A percentile compares a stretch with the other conserved stretches of the same genome.
Conservation (phyloP, 257 asterid genomes). For the Ballota nigra region DNA sequence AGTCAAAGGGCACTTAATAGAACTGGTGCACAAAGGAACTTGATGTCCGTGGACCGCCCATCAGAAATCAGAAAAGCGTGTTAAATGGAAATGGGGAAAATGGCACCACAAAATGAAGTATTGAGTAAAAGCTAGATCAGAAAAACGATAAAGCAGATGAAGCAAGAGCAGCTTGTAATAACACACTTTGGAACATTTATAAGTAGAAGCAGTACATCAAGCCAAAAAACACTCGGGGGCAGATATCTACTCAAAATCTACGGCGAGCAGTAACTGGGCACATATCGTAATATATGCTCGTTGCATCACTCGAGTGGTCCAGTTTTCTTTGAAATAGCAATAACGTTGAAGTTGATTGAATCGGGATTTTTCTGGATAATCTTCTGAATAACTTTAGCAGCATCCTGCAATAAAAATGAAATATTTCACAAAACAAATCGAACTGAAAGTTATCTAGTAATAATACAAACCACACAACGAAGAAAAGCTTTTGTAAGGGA, state of each 20-base stretch:
- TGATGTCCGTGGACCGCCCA: too few relatives aligned
- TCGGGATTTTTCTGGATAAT: conserved; percentile 68
- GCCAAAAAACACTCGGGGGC: neutral
- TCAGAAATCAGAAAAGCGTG: too few relatives aligned
- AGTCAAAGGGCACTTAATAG: too few relatives aligned
- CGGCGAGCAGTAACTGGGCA: neutral
- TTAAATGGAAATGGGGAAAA: too few relatives aligned
- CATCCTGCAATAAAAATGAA: conserved; percentile 47
- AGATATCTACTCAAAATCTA: neutral
- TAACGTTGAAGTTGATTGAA: conserved; percentile 73
- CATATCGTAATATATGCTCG: neutral
- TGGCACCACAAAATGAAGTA: too few relatives aligned
- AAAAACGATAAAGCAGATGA: neutral
- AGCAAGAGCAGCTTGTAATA: neutral
- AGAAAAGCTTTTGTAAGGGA: too few relatives aligned
- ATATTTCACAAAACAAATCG: neutral
- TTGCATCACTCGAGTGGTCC: conserved; percentile 17
- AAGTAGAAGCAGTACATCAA: neutral
- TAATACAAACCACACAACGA: too few relatives aligned
- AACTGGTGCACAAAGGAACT: too few relatives aligned
- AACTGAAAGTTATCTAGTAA: too few relatives aligned
- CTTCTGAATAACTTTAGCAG: conserved; percentile 65
- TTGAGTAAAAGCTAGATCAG: neutral
- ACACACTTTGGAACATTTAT: neutral
- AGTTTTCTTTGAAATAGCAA: conserved; percentile 61